A percentile compares a stretch with the other conserved stretches of the same genome.
phyloP scores from a whole-genome alignment of 2,329 filamentous ascomycete species.

The Penicillium sp. region DNA sequence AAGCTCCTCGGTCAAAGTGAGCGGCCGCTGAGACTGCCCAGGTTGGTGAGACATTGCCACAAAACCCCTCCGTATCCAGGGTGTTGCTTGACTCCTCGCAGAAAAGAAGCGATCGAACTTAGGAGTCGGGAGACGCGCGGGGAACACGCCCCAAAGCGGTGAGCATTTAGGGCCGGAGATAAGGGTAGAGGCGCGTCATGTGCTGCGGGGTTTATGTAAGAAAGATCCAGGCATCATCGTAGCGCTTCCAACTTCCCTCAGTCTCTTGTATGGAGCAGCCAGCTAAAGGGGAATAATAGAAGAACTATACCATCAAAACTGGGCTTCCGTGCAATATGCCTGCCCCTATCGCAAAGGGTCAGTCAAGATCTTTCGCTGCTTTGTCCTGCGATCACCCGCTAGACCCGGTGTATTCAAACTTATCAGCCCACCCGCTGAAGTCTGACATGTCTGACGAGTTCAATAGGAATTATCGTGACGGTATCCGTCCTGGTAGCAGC shows the following conservation, averaged over 20 bases:
- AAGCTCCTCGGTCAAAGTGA: conserved; percentile 90
- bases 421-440: conserved; percentile 28
- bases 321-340: conserved; percentile 40
- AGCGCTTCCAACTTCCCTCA: conserved; percentile 16
- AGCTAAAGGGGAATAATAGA: conserved; percentile 3
- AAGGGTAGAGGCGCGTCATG: conserved; percentile 36
- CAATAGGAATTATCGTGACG: conserved; percentile 62
- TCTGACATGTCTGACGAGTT: conserved; percentile 17
- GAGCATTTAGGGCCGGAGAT: conserved; percentile 37
- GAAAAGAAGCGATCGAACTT: background rate
- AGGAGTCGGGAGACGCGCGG: conserved; percentile 24
- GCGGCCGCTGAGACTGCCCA: conserved; percentile 53
- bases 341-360: conserved; percentile 52
- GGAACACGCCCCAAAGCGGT: conserved; percentile 35
- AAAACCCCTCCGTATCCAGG: background rate
- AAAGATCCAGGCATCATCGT: conserved; percentile 22
- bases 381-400: background rate
- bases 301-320: background rate
- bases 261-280: conserved; percentile 9
- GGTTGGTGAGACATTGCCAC: conserved; percentile 54
- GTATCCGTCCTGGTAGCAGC: conserved; percentile 64
- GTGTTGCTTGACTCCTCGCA: background rate
- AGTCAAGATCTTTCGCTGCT: conserved; percentile 16
- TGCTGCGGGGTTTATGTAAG: conserved; percentile 32
- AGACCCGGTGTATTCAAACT: conserved; percentile 29